phyloP scores from a whole-genome alignment of 768 basidiomycete species.

The Suillus clintonianus region DNA sequence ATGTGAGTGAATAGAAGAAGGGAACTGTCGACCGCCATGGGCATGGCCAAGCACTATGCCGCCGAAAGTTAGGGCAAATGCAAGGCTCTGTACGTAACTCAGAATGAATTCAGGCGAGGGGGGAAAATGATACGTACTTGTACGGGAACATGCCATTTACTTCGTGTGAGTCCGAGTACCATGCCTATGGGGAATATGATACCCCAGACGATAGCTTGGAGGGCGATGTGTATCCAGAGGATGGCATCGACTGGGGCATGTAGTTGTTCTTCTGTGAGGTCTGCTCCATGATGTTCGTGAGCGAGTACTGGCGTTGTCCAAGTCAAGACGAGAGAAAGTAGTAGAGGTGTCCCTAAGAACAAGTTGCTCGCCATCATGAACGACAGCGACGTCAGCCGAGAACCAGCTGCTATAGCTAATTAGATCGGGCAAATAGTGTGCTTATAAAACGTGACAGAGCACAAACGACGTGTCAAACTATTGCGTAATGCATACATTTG shows the following conservation, averaged over 20 bases:
- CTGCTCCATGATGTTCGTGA: constrained; percentile 61
- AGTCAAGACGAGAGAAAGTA: neutral
- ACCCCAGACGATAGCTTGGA: constrained; percentile 84
- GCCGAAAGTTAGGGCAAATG: constrained; percentile 65
- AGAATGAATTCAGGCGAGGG: neutral
- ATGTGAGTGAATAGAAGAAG: constrained; percentile 70
- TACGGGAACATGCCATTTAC: constrained; percentile 88
- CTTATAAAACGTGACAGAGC: neutral
- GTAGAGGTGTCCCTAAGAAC: neutral
- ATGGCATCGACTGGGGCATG: constrained; percentile 73
- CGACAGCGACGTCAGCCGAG: neutral
- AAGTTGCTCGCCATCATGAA: neutral
- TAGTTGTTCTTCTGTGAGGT: constrained; percentile 61
- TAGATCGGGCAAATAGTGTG: neutral
- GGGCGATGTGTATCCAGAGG: constrained; percentile 79
- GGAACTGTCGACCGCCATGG: constrained; percentile 82
- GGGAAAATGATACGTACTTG: constrained; percentile 52
- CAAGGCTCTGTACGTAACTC: constrained; percentile 49
- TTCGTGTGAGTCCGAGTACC: constrained; percentile 74
- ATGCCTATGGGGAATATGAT: constrained; percentile 84
- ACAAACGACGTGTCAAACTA: neutral
- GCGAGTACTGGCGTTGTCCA: constrained; percentile 29
- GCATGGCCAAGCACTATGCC: constrained; percentile 85
- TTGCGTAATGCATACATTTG: neutral
- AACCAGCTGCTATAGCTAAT: neutral